Base-by-base conservation (phyloP, 208 protist genomes). In the Trypanosoma platydactyli region DNA sequence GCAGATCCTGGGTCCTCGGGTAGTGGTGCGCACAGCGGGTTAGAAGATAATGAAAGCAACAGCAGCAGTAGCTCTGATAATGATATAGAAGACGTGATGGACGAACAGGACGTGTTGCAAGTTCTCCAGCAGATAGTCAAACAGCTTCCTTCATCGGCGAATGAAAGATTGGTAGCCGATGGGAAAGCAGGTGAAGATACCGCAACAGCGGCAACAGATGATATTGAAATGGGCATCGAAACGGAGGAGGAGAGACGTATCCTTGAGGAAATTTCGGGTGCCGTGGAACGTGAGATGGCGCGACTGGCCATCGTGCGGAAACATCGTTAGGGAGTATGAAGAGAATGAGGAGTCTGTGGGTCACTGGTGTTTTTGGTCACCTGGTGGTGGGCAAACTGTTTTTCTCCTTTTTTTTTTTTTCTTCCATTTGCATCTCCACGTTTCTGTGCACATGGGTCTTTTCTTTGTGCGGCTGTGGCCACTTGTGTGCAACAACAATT, bases 201-300 rank as follows among this genome's bases (percentile, higher is more conserved):
- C 15, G 42, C 5, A 29, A n/a, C 30, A 64, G 13, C 27, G 24
- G 25, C 6, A 42, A 45, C 16, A 52, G 53, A 58, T 6, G 22
- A 38, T 11, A 40, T 30, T 54, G 44, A 24, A 46, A 52, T 40
- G 42, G 54, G 56, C 33, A 52, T 5, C 22, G 72, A 68, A 68
- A 73, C 65, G 15, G 65, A 77, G 40, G 81, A 84, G 18, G 76
- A 71, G 0, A 63, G 58, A n/a, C 57, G 50, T 9, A 60, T 75
- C 27, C 79, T 82, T 57, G 50, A 42, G 24, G 48, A 50, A 6
- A 79, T 89, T 53, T 70, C 65, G 41, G 41, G 44, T 13, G 64
- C 81, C 27, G 83, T 86, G 44, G 58, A 68, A 3, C 59, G 60
- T 35, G 77, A 83, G 52, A 89, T 89, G 83, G 30, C 76, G 49